Evolutionary conservation across 1,284 basidiomycete genomes (phyloP).

Genomic region (Apiotrichum domesticum): DNA sequence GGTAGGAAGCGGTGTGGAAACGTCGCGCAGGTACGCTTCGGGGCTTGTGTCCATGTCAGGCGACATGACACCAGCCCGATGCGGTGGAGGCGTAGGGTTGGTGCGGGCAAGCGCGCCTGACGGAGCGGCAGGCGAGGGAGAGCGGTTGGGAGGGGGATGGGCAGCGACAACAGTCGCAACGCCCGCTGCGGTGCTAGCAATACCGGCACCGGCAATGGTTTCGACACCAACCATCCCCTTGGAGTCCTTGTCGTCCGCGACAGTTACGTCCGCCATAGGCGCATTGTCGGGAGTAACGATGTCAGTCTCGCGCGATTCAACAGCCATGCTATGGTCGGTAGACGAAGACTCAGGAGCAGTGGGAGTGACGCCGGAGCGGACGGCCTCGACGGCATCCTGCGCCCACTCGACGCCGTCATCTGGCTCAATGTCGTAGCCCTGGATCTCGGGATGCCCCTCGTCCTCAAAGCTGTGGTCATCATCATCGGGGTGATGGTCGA

Average conservation of each 20-base stretch:
- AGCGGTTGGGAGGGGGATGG: constrained; percentile 8
- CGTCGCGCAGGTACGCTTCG: constrained; percentile 1
- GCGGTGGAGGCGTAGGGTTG: constrained; percentile 12
- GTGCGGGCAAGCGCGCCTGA: constrained; percentile 4
- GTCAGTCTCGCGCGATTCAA: not conserved
- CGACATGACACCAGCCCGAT: constrained; percentile 3
- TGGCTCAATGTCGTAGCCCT: constrained; percentile 42
- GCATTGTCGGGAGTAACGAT: not conserved
- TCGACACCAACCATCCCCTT: not conserved
- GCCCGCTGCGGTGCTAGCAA: not conserved
- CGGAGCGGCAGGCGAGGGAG: constrained; percentile 4
- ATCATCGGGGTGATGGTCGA: constrained; percentile 60
- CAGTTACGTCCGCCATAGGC: not conserved
- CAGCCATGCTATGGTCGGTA: not conserved
- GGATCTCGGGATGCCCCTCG: constrained; percentile 13
- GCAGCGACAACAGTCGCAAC: not conserved
- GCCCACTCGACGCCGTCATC: constrained; percentile 53
- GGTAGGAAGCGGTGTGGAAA: not conserved
- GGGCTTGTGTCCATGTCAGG: constrained; percentile 1
- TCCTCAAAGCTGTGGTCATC: constrained; percentile 18
- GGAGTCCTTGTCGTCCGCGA: not conserved
- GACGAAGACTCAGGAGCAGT: not conserved
- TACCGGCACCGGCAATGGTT: not conserved
- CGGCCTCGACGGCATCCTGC: constrained; percentile 43
- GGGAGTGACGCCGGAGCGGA: constrained; percentile 36